Conservation (phyloP, 495 filamentous ascomycete species). For the Penicillium diatomitis region DNA sequence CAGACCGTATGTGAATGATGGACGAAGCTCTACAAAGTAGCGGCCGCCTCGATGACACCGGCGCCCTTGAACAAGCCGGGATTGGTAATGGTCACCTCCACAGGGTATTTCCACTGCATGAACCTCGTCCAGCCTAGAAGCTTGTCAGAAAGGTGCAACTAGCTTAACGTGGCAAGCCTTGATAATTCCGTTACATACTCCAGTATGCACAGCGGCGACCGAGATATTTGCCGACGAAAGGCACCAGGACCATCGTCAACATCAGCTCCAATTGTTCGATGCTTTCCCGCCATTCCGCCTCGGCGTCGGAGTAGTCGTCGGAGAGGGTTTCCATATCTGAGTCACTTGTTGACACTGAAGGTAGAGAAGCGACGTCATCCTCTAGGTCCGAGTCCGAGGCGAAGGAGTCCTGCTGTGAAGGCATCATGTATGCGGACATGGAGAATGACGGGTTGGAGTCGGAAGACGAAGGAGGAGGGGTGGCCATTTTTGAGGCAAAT, state of each 20-base stretch:
- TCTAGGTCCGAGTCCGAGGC: slow-evolving; percentile 40
- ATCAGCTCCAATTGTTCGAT: slow-evolving; percentile 88
- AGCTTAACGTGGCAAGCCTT: neutral
- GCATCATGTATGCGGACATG: slow-evolving; percentile 34
- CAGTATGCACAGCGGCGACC: slow-evolving; percentile 93
- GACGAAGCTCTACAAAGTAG: slow-evolving; percentile 45
- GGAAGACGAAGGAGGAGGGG: slow-evolving; percentile 12
- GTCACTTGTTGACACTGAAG: slow-evolving; percentile 57
- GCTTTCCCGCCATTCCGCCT: slow-evolving; percentile 87
- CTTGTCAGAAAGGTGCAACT: slow-evolving; percentile 15
- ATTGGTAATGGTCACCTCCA: slow-evolving; percentile 52
- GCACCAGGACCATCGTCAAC: slow-evolving; percentile 85
- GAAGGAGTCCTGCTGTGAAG: slow-evolving; percentile 29
- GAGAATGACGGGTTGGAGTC: slow-evolving; percentile 35
- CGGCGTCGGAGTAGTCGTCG: slow-evolving; percentile 63
- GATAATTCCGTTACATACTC: slow-evolving; percentile 45
- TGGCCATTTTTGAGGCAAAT: slow-evolving; percentile 15
- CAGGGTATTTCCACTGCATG: slow-evolving; percentile 72
- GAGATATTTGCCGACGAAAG: slow-evolving; percentile 87
- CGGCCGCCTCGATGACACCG: slow-evolving; percentile 62
- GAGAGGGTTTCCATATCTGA: slow-evolving; percentile 49
- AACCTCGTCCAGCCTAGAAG: slow-evolving; percentile 53
- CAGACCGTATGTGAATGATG: too few relatives aligned
- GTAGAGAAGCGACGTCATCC: slow-evolving; percentile 71
- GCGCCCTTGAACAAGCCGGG: slow-evolving; percentile 51